phyloP scores from a whole-genome alignment of 169 alveolate genomes.

The Theileria annulata region DNA sequence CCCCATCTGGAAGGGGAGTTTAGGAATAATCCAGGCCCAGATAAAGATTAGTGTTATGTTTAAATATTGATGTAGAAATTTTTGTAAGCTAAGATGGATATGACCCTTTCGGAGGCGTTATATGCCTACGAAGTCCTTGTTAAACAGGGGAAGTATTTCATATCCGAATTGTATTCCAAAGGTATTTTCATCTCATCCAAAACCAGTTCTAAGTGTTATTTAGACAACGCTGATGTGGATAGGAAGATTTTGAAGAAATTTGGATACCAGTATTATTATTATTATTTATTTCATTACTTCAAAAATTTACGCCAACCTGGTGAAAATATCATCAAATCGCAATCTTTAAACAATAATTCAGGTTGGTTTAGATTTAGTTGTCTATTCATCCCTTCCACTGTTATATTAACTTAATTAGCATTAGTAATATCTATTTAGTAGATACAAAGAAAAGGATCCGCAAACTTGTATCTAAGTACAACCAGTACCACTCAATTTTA shows the following conservation, averaged over 20 bases:
- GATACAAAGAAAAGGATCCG: neutral
- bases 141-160: constrained; percentile 29
- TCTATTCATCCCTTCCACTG: neutral
- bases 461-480: neutral
- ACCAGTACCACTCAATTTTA: constrained; percentile 4
- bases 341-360: neutral
- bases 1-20: constrained; percentile 30
- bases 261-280: constrained; percentile 23
- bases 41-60: neutral
- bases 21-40: neutral
- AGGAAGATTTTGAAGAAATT: constrained; percentile 1
- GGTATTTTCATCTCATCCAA: constrained; percentile 11
- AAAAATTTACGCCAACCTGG: constrained; percentile 11
- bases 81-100: neutral
- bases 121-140: constrained; percentile 13
- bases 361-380: neutral
- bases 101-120: constrained; percentile 23
- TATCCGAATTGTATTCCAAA: constrained; percentile 5
- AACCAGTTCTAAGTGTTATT: neutral
- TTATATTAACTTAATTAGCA: neutral
- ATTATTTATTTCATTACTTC: constrained; percentile 28
- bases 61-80: neutral
- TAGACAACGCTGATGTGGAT: constrained; percentile 19
- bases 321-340: neutral
- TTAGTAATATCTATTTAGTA: too few species aligned